Percentiles rank a stretch among this genome's conserved stretches.
phyloP scores from a whole-genome alignment of 768 basidiomycete genomes.

The Lactarius akahatsu region DNA sequence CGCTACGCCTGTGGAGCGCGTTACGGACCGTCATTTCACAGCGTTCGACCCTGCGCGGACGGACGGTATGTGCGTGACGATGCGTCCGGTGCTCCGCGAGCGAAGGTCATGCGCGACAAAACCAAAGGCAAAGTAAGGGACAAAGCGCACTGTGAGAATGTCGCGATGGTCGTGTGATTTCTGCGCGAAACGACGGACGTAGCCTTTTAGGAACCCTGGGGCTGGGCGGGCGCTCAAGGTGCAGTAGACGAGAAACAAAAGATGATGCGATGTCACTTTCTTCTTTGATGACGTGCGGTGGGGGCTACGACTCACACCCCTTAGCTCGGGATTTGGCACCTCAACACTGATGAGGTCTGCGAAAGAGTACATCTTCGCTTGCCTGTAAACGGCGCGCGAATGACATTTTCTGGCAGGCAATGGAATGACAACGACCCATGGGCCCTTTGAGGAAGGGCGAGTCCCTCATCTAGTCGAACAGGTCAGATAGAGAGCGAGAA shows the following conservation, averaged over 20 bases:
- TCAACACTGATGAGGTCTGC: no score
- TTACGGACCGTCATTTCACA: no score
- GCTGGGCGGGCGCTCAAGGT: slow-evolving; percentile 39
- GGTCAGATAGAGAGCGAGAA: no score
- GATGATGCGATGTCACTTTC: slow-evolving; percentile 47
- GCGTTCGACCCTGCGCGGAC: no score
- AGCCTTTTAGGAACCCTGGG: slow-evolving; percentile 86
- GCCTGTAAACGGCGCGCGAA: no score
- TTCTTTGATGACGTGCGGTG: slow-evolving; percentile 70
- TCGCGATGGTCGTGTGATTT: slow-evolving; percentile 91
- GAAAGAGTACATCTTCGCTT: no score
- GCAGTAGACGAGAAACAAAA: not conserved
- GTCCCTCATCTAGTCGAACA: no score
- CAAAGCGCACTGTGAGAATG: slow-evolving; percentile 63
- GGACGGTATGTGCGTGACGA: slow-evolving; percentile 70
- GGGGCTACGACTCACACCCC: no score
- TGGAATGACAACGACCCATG: no score
- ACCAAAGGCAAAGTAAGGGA: not conserved
- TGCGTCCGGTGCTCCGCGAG: slow-evolving; percentile 73
- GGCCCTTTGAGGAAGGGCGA: no score
- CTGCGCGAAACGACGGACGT: slow-evolving; percentile 88
- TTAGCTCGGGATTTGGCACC: no score
- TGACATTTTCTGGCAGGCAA: no score
- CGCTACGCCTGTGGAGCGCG: slow-evolving; percentile 57
- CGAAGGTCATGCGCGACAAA: not conserved